phyloP scores from a whole-genome alignment of 2,329 filamentous ascomycete genomes.

The Colletotrichum sp. region DNA sequence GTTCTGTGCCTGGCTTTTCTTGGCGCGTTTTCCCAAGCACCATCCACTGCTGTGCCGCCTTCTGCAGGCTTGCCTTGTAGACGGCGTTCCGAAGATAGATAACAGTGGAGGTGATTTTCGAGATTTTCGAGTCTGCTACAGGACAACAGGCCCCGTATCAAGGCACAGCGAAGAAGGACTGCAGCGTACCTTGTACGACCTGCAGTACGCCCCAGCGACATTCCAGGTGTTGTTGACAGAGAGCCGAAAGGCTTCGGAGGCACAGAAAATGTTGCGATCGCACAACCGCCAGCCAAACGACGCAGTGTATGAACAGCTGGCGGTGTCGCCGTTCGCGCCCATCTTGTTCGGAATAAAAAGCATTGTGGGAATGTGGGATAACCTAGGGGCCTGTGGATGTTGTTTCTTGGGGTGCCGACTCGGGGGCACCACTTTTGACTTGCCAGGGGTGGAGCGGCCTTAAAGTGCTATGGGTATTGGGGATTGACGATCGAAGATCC shows the following conservation, averaged over 20 bases:
- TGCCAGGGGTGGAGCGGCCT: conserved; percentile 2
- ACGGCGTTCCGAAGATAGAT: background rate
- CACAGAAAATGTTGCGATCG: background rate
- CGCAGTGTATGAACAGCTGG: background rate
- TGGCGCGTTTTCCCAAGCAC: background rate
- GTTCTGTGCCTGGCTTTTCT: background rate
- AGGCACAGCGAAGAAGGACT: background rate
- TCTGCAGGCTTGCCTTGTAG: background rate
- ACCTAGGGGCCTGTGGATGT: background rate
- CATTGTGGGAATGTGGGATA: background rate
- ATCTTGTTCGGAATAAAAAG: conserved; percentile 5
- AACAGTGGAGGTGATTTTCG: background rate
- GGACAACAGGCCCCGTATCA: background rate
- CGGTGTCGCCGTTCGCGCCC: background rate
- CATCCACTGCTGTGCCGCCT: background rate
- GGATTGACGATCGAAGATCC: conserved; percentile 14
- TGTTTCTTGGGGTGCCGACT: background rate
- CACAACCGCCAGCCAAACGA: background rate
- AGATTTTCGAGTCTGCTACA: background rate
- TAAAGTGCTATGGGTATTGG: conserved; percentile 7
- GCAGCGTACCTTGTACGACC: background rate
- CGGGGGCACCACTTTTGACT: conserved; percentile 15
- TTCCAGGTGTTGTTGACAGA: background rate
- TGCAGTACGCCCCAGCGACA: background rate
- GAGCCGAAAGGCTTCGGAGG: background rate